Percentiles rank a stretch among this genome's conserved stretches.
These are phyloP conservation scores for Cercospora janseana DNA, from an alignment of 2,329 filamentous ascomycete genomes.

Conservation along the genomic window DNA sequence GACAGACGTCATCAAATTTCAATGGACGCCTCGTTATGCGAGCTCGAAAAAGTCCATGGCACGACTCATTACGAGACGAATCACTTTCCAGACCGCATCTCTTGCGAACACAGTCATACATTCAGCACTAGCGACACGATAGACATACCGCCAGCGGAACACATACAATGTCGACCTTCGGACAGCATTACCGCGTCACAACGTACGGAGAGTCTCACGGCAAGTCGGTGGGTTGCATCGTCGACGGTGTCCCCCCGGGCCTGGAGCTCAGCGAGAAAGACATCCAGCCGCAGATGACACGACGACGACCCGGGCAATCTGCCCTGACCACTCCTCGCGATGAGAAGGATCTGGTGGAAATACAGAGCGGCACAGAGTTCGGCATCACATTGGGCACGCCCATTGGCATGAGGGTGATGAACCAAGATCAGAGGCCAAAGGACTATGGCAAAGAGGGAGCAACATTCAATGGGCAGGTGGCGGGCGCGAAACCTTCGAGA, in stretches of 20 bases:
- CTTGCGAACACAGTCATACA: constrained; percentile 1
- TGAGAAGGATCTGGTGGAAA: constrained; percentile 87
- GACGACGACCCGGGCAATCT: constrained; percentile 83
- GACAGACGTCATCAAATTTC: no score
- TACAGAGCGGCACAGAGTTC: constrained; percentile 89
- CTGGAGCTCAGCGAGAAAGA: constrained; percentile 71
- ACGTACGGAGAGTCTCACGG: constrained; percentile 90
- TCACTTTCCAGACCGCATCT: no score
- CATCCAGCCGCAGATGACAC: constrained; percentile 92
- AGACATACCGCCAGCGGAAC: neutral
- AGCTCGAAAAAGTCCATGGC: no score
- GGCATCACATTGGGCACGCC: constrained; percentile 88
- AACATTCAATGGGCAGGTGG: constrained; percentile 12
- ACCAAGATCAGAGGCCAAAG: constrained; percentile 87
- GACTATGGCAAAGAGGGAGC: constrained; percentile 69
- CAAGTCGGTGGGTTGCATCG: constrained; percentile 88
- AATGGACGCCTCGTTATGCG: no score
- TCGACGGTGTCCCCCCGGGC: constrained; percentile 87
- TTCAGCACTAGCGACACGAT: neutral
- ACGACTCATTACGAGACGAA: no score
- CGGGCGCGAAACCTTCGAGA: constrained; percentile 38
- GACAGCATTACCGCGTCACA: constrained; percentile 75
- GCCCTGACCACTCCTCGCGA: constrained; percentile 87
- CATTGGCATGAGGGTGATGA: constrained; percentile 81
- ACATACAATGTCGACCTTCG: constrained; percentile 78